Evolutionary conservation across 768 basidiomycete genomes (phyloP), one percentile per base, ranked within the genome.

Genomic region (Tephrocybe sp.): DNA sequence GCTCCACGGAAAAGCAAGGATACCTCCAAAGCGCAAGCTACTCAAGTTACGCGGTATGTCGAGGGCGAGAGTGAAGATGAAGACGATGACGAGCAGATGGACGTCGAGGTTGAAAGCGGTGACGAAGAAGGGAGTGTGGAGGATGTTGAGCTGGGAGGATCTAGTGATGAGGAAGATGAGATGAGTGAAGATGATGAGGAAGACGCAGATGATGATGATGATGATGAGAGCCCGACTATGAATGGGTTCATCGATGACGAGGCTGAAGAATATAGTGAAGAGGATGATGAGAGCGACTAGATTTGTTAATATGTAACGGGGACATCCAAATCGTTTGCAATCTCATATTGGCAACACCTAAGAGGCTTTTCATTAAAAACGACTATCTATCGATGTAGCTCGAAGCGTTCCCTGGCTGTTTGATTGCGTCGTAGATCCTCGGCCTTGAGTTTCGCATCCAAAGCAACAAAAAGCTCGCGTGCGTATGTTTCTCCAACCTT

Each of bases 71-170:
- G 85, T 45, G 86, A 82, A 82, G 51, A 52, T 9, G 54, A 57
- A 31, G 57, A 85, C 45, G 80, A 79, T 34, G 79, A 75, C 23
- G 77, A 72, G 50, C 69, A 69, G 27, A 74, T 77, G 64, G 81
- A 82, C 34, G 71, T 76, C 38, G 83, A 83, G 42, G 77, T 85
- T 25, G 82, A 85, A 57, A 81, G 77, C 31, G 83, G 70, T 6
- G 83, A 81, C 49, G 86, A 88, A 29, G 81, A 75, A 27, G 88
- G 84, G 10, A 89, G 89, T 59, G 70, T 91, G 37, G 91, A 89
- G 60, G 87, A 90, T 59, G 76, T 90, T 16, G 88, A 88, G 58
- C 68, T 88, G 12, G 86, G 86, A 50, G 83, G 79, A 1, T 77
- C 79, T 38, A 82, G 82, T 53, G 74, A 77, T 11, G 75, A 74